Evolutionary conservation across 2,329 filamentous ascomycete genomes (phyloP), one percentile per base, ranked within the genome.

Genomic region (Taxawa tesnikishii): DNA sequence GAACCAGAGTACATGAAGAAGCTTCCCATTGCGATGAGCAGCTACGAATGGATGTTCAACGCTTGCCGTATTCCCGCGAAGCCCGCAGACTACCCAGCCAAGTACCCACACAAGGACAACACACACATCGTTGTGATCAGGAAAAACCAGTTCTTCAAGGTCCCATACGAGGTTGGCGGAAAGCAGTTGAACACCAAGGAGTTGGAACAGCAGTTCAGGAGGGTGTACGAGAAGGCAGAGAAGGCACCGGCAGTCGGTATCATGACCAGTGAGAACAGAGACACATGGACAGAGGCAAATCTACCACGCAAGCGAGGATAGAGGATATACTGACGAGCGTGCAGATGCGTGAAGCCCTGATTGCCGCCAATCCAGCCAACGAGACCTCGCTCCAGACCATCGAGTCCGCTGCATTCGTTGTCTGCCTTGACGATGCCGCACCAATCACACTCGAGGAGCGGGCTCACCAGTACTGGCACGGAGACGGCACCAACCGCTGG

Each of bases 1-100:
- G 90, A 98, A 66, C 90, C 90, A 15, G 90, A 98, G 62, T 96
- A 94, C 64, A 94, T 98, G 85, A 92, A 92, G 68, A 87, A 85
- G 62, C 71, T 92, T 38, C 90, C 90, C 38, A 88, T 96, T 53
- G 90, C 87, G 59, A 98, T 98, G 90, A 85, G 85, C 67, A 90
- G 83, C 54, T 96, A 94, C 67, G 69, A 94, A 64, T 96, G 79
- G 73, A 98, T 98, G 90, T 98, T 98, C 73, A 96, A 98, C 62
- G 76, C 74, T 59, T 82, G 75, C 58, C 79, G 90, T 46, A 77
- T 96, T 25, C 79, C 88, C 17, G 80, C 81, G 33, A 79, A 79
- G 49, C 81, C 83, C 9, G 71, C 76, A 19, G 90, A 98, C 54
- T 75, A 83, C 51, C 80, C 83, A 7, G 66, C 81, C 54, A 94